Evolutionary conservation across 345 rosid species (phyloP), one percentile per base, ranked within the genome.

Genomic region (Hibiscus syriacus): DNA sequence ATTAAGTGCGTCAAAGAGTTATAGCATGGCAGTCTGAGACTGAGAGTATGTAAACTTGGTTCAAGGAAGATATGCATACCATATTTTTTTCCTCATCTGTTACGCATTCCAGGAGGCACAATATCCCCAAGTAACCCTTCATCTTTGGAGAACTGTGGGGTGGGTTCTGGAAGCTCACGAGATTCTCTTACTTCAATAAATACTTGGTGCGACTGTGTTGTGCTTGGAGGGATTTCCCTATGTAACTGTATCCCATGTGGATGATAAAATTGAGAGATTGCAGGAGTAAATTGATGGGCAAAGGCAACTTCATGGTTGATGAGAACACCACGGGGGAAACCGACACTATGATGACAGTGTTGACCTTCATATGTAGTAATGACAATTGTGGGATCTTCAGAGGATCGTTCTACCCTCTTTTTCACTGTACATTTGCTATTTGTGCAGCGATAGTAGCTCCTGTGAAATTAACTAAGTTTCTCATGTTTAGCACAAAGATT

Each of bases 311-410:
- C 89, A 34, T 82, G 87, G 20, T 78, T 78, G 73, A 84, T 78
- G 78, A 87, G 52, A 62, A 92, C 90, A 1, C 96, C 94, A 23
- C 94, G 83, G 14, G 89, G 96, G 78, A 86, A 89, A 43, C 96
- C 95, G 29, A 84, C 79, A 4, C 90, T 83, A 6, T 89, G 99
- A 66, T 94, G 99, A 52, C 97, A 90, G 76, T 94, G 99, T 67
- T 94, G 99, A 59, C 99, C 99, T 82, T 94, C 99, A 60, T 94
- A 94, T 32, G 99, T 94, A 11, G 99, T 94, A 50, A 94, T 89
- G 32, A 94, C 97, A 30, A 73, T 66, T 2, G 92, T 67, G 45
- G 96, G 89, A 79, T 94, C 97, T 45, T 89, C 92, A 0, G 87
- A 87, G 20, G 97, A 94, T 23, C 99, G 77, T 72, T 94, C 99